Base-by-base conservation (phyloP, 352 stramenopile genomes). In the Globisporangium barbulae region DNA sequence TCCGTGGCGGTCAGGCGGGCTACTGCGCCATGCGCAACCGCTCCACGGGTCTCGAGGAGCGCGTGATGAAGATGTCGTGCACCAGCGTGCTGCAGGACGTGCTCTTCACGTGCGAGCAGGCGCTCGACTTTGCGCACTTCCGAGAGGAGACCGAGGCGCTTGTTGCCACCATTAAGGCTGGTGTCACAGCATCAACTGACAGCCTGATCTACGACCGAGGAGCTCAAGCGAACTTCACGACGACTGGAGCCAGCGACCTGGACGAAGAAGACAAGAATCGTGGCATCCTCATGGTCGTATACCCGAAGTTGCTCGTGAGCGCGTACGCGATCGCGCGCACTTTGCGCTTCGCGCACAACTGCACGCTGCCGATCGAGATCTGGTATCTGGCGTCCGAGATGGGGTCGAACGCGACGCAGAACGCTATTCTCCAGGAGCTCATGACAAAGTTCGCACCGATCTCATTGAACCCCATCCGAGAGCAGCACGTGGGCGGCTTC, bases 241-340 rank as follows among this genome's bases (percentile, higher is more conserved):
- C 30, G 33, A 15, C 33, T 30, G 42, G 35, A 28, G 39, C 45
- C 7, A 19, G 15, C n/a, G 15, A 6, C 13, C 17, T 19, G 41
- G 33, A 49, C 1, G 10, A 52, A 17, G 35, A 31, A 37, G 35
- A 30, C 6, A 31, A 50, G 39, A 41, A 31, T 1, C 19, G 41
- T 2, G 81, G 75, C 5, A 81, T 90, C 65, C 41, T 82, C 30
- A 83, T 90, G 68, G 75, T 87, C 17, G 67, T 84, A 19, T 85
- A 90, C 64, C 75, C 74, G 0, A 84, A 83, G 50, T 57, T 81
- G 47, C 65, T 87, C 37, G 63, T 77, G 15, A 76, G 75, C 39
- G 69, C 62, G 8, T 85, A 84, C 35, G 75, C 73, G 7, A 72
- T 64, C 10, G 63, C 87, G 30, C 73, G 72, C 21, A 64, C 67